phyloP scores from a whole-genome alignment of 768 basidiomycete genomes.

The Amyloporia xantha region DNA sequence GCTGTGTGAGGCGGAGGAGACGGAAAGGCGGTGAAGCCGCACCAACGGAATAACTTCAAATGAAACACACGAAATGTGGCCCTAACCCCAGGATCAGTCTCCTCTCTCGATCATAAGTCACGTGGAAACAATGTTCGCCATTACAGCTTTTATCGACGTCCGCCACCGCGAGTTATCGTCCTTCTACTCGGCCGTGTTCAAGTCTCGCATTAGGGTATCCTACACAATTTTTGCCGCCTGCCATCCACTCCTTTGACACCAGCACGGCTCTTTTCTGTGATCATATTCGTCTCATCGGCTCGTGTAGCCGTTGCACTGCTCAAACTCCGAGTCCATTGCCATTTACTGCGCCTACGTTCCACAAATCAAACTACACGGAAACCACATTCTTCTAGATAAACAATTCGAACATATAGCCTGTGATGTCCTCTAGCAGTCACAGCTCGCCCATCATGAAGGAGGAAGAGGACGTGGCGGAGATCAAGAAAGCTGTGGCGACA shows the following conservation, averaged over 20 bases:
- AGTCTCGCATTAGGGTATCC: no score
- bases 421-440: not conserved
- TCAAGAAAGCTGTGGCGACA: constrained; percentile 46
- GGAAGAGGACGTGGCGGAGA: constrained; percentile 43
- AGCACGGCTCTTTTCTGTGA: not conserved
- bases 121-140: no score
- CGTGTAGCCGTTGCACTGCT: not conserved
- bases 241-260: no score
- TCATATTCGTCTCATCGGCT: no score
- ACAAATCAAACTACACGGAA: no score
- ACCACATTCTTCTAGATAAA: no score
- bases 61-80: not conserved
- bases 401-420: no score
- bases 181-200: not conserved
- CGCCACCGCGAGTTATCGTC: not conserved
- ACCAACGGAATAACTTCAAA: not conserved
- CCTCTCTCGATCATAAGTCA: no score
- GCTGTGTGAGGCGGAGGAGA: not conserved
- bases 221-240: no score
- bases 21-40: not conserved
- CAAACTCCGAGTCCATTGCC: no score
- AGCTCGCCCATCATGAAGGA: constrained; percentile 10
- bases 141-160: no score
- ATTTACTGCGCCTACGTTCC: no score
- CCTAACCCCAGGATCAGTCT: constrained; percentile 2